Base-by-base conservation (phyloP, 108 stramenopile genomes). In the Pseudonitzschia delicatissima region DNA sequence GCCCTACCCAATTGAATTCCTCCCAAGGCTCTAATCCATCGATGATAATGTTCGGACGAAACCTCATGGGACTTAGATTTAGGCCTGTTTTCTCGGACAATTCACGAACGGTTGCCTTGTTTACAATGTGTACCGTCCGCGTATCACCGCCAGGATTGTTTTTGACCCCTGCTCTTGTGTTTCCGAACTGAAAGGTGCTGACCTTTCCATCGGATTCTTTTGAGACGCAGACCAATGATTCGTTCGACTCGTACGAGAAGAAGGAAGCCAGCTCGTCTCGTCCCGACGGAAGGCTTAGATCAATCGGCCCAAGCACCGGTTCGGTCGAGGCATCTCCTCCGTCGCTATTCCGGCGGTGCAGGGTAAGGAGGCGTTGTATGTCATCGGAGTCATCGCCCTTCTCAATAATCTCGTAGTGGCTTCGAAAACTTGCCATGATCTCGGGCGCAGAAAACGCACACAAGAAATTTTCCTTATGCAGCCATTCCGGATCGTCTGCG, bases 381-480 rank as follows among this genome's bases (percentile, higher is more conserved):
- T 55, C 20, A 52, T 49, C 21, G 15, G 9, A 5, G 6, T 35
- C 45, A 2, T 37, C 42, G 11, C 37, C 50, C 7, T 45, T 29
- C 4, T 47, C n/a, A 8, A 48, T 17, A 18, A 40, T 32, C 26
- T 71, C 37, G 77, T 80, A 71, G n/a, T 45, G 44, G 52, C 77
- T 53, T 60, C 64, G 5, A 64, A 68, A 63, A 36, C 34, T 17
- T 18, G 80, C 77, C 67, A 86, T 69, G 15, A 86, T 51, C 11
- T 78, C 70, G 27, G 82, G 85, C 0, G 68, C 74, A 0, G 82
- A 71, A 65, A 86, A 86, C 36, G 79, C 82, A 64, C 85, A 86
- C 17, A 86, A 64, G 64, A 86, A 86, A 59, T 86, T 81, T 48
- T 78, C 85, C 68, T 86, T 86, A 50, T 83, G 82, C 34, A 83